phyloP scores from a whole-genome alignment of 352 stramenopile species.

The Stephanocyclus meneghinianus region DNA sequence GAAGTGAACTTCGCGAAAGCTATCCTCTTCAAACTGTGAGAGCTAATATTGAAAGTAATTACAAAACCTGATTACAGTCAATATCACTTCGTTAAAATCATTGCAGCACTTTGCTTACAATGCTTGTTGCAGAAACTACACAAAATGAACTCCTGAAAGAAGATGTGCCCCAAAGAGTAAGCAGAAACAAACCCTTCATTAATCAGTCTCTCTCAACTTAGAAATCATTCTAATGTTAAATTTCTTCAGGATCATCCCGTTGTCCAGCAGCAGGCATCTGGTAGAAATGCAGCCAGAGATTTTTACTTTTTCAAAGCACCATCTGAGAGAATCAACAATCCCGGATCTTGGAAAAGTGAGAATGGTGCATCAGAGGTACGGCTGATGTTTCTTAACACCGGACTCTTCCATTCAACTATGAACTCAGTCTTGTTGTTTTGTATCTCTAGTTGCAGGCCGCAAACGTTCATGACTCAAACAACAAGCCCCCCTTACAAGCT shows the following conservation, averaged over 20 bases:
- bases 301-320: slow-evolving; percentile 11
- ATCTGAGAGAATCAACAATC: neutral
- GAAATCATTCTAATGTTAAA: neutral
- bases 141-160: neutral
- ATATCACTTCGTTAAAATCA: neutral
- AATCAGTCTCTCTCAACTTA: neutral
- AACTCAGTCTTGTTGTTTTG: neutral
- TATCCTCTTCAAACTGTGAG: neutral
- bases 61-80: neutral
- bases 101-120: neutral
- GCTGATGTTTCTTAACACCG: neutral
- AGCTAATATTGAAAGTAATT: neutral
- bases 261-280: neutral
- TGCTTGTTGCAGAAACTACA: neutral
- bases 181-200: neutral
- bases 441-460: neutral
- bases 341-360: neutral
- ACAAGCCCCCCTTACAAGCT: neutral
- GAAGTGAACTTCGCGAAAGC: neutral
- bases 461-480: neutral
- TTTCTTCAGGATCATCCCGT: neutral
- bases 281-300: neutral
- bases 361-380: neutral
- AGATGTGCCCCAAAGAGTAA: neutral
- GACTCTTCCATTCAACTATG: neutral